Evolutionary conservation across 352 stramenopile species (phyloP).

Genomic region (Aphanomyces euteiches): DNA sequence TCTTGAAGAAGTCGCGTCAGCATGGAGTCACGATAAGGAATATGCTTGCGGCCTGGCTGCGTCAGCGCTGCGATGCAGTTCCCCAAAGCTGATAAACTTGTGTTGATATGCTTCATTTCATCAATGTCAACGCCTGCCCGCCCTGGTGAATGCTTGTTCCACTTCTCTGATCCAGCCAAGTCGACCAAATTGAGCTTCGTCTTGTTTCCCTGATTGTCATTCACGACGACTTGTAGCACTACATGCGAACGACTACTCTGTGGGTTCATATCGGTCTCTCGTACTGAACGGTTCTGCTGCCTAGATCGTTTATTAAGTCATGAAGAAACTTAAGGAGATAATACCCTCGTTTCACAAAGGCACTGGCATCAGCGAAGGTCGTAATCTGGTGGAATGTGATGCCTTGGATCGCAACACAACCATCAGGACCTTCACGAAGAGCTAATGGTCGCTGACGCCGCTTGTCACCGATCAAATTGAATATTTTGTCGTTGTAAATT

Average conservation of each 20-base stretch:
- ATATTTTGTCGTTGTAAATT: constrained; percentile 93
- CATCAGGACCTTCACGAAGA: constrained; percentile 64
- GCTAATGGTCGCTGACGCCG: constrained; percentile 58
- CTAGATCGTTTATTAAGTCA: constrained; percentile 23
- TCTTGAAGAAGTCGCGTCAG: constrained; percentile 83
- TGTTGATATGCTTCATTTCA: constrained; percentile 89
- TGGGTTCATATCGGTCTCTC: constrained; percentile 65
- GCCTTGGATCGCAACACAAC: constrained; percentile 67
- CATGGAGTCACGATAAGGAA: constrained; percentile 87
- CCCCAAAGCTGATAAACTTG: constrained; percentile 80
- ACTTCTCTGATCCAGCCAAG: constrained; percentile 71
- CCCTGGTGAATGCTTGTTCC: constrained; percentile 54
- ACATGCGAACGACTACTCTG: constrained; percentile 82
- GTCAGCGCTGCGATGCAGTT: constrained; percentile 87
- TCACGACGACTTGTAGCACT: constrained; percentile 89
- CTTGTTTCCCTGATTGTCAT: constrained; percentile 42
- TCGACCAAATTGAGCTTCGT: constrained; percentile 57
- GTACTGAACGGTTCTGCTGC: constrained; percentile 46
- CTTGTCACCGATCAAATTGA: constrained; percentile 74
- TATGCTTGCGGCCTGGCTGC: constrained; percentile 74
- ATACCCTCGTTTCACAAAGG: constrained; percentile 45
- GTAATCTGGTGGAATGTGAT: constrained; percentile 56
- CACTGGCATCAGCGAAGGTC: constrained; percentile 41
- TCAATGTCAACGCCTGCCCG: background rate
- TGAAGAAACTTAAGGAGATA: constrained; percentile 29